A percentile compares a stretch with the other conserved stretches of the same genome.
phyloP scores from a whole-genome alignment of 805 yeast species.

The Pachysolen tannophilus region DNA sequence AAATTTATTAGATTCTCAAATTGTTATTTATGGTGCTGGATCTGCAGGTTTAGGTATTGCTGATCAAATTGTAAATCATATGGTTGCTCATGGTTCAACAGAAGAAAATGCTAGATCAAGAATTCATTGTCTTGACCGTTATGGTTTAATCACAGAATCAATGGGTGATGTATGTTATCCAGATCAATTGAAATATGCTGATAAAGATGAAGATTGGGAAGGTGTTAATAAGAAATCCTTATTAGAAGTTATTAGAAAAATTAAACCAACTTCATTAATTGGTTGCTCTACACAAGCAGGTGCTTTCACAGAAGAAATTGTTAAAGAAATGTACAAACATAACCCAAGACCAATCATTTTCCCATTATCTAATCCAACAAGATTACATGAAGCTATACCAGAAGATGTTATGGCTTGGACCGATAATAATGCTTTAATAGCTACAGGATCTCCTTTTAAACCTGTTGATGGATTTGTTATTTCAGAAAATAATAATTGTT shows the following conservation, averaged over 20 bases:
- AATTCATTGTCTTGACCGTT: slow-evolving; percentile 77
- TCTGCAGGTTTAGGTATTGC: slow-evolving; percentile 97
- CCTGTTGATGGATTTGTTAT: slow-evolving; percentile 90
- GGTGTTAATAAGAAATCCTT: slow-evolving; percentile 65
- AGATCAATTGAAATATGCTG: slow-evolving; percentile 69
- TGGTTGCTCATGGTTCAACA: slow-evolving; percentile 75
- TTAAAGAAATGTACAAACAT: slow-evolving; percentile 83
- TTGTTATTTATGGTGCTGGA: slow-evolving; percentile 92
- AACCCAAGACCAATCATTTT: slow-evolving; percentile 84
- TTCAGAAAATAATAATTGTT: slow-evolving; percentile 94
- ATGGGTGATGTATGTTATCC: slow-evolving; percentile 38
- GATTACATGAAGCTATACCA: slow-evolving; percentile 91
- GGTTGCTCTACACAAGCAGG: slow-evolving; percentile 97
- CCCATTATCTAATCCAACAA: slow-evolving; percentile 95
- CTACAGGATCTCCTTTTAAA: slow-evolving; percentile 95
- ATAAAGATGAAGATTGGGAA: slow-evolving; percentile 62
- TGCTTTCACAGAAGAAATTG: slow-evolving; percentile 81
- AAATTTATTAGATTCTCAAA: slow-evolving; percentile 50
- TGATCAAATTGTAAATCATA: slow-evolving; percentile 84
- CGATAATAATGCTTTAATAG: slow-evolving; percentile 81
- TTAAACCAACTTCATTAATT: slow-evolving; percentile 85
- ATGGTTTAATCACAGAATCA: slow-evolving; percentile 66
- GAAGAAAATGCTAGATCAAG: slow-evolving; percentile 63
- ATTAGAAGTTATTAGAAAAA: slow-evolving; percentile 54
- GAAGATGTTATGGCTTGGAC: slow-evolving; percentile 90